Evolutionary conservation across 2,329 filamentous ascomycete species (phyloP), one percentile per base, ranked within the genome.

Genomic region (Exophiala dermatitidis): DNA sequence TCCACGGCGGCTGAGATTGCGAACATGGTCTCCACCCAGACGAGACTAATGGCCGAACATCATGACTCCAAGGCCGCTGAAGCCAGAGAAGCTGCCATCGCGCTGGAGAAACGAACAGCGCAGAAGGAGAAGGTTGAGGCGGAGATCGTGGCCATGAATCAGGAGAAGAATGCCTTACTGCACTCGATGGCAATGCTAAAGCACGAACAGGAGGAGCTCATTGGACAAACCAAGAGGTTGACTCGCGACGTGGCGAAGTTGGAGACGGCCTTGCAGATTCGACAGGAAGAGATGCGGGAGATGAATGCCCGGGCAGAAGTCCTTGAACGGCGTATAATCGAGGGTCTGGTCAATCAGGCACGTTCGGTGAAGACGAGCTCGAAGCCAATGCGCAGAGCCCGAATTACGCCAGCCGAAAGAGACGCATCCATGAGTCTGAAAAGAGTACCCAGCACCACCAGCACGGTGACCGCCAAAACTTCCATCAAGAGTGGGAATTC

Each of bases 341-440:
- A 97, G 61, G 90, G 91, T 29, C 88, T 97, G 58, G 94, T 98
- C 73, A 90, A 97, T 63, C 91, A 97, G 68, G 96, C 91, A 19
- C 86, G 91, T 44, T 69, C 67, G 4, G 80, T 97, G 53, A 86
- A 93, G 41, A 65, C n/a, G 10, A 7, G 67, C 65, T 33, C 72
- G 68, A 64, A 67, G 66, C 60, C 65, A 63, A 67, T 65, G 6
- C 64, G 64, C 52, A 62, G 51, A 52, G 48, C 56, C 34, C 60
- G 55, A 49, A 51, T 59, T 29, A 48, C 46, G 7, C 50, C 58
- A 2, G 55, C 55, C 12, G 60, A 62, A 31, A 48, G 62, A 37
- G 62, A 64, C 61, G 74, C 75, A 60, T 71, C 72, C 42, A 75
- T 79, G 74, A 76, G 71, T 58, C 69, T 78, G 51, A 79, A 77